Percentiles rank a stretch among this genome's conserved stretches.
phyloP scores from a whole-genome alignment of 1,284 basidiomycete genomes.

The Abortiporus biennis region DNA sequence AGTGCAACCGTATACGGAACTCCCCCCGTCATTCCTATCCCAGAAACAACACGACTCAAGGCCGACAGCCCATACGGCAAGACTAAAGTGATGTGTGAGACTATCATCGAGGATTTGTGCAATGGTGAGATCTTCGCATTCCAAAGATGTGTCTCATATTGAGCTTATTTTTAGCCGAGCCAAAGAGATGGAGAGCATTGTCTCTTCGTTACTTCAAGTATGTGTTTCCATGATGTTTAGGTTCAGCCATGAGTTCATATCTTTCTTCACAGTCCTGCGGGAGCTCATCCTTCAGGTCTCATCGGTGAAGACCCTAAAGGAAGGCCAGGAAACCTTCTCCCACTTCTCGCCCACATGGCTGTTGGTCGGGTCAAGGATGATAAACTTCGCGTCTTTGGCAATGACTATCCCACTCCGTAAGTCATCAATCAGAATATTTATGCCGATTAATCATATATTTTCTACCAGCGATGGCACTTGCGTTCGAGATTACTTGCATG shows the following conservation, averaged over 20 bases:
- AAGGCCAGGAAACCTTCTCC: constrained; percentile 92
- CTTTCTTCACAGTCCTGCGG: constrained; percentile 70
- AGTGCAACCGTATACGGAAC: constrained; percentile 99
- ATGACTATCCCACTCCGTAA: constrained; percentile 94
- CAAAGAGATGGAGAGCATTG: constrained; percentile 71
- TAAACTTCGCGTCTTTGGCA: constrained; percentile 90
- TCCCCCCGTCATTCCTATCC: constrained; percentile 89
- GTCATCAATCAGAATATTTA: constrained; percentile 23
- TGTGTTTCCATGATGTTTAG: constrained; percentile 22
- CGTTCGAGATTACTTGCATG: constrained; percentile 96
- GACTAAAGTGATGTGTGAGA: constrained; percentile 94
- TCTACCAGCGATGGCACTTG: constrained; percentile 83
- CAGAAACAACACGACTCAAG: constrained; percentile 84
- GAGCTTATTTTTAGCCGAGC: constrained; percentile 45
- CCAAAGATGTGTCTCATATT: neutral
- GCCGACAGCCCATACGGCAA: constrained; percentile 94
- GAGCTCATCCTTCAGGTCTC: constrained; percentile 91
- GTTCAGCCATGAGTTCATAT: constrained; percentile 1
- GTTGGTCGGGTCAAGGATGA: constrained; percentile 82
- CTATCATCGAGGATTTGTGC: constrained; percentile 87
- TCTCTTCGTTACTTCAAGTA: constrained; percentile 97
- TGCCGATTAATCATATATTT: neutral
- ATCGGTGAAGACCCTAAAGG: constrained; percentile 97
- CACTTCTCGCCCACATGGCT: constrained; percentile 94
- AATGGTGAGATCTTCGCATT: constrained; percentile 45